These are phyloP conservation scores for Acaromyces ingoldii DNA, from an alignment of 1,284 basidiomycete genomes.

Conservation along the genomic window DNA sequence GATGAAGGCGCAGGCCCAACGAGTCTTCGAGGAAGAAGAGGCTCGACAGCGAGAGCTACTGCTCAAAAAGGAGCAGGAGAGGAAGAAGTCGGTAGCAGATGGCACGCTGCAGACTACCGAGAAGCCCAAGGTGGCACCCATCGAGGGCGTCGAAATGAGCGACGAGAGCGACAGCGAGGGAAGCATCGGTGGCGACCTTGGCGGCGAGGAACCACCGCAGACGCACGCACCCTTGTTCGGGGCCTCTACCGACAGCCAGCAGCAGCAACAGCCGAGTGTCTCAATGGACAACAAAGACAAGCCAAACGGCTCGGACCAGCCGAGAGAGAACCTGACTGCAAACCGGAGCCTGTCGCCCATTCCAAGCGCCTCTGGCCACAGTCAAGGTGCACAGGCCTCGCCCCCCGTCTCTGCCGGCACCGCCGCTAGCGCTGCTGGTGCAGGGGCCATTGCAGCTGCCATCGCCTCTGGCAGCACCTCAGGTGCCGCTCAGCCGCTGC, in stretches of 20 bases:
- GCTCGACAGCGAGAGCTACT: conserved; percentile 32
- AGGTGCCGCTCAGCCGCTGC: not conserved
- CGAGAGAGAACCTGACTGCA: no score
- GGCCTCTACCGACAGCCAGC: conserved; percentile 10
- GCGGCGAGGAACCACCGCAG: conserved; percentile 6
- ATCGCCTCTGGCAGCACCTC: conserved; percentile 19
- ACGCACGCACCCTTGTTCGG: conserved; percentile 44
- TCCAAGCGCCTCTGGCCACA: conserved; percentile 5
- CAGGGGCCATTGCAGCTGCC: conserved; percentile 14
- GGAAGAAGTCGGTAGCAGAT: conserved; percentile 25
- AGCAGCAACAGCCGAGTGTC: no score
- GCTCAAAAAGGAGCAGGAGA: conserved; percentile 30
- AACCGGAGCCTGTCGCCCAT: conserved; percentile 6
- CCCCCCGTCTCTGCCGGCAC: conserved; percentile 9
- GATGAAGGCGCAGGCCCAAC: conserved; percentile 26
- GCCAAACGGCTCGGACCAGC: no score
- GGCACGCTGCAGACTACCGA: conserved; percentile 19
- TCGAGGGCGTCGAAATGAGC: conserved; percentile 45
- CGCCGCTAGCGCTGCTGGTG: conserved; percentile 47
- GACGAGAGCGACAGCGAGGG: conserved; percentile 47
- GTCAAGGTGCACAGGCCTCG: not conserved
- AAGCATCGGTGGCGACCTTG: conserved; percentile 16
- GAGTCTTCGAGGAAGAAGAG: conserved; percentile 42
- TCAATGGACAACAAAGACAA: no score
- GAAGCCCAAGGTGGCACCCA: conserved; percentile 31